Evolutionary conservation across 139 green algal species (phyloP).

Genomic region (Micractinium conductrix): DNA sequence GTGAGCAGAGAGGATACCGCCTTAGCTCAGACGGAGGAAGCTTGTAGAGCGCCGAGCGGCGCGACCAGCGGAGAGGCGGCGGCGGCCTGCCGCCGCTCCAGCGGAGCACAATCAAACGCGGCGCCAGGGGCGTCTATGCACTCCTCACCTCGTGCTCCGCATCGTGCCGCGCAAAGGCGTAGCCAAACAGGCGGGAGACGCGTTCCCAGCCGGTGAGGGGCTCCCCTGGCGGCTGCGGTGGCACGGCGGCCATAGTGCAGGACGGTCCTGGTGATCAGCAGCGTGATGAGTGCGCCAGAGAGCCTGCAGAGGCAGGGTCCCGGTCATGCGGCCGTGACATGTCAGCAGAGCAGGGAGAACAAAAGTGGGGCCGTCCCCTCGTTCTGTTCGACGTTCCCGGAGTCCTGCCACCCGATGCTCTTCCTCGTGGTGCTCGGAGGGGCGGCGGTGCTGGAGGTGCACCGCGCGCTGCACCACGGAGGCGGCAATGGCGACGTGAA

Average conservation of each 20-base stretch:
- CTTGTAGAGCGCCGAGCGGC: background rate
- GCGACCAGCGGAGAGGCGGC: background rate
- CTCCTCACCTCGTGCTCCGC: slow-evolving; percentile 10
- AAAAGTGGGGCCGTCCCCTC: too few species aligned
- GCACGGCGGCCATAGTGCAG: too few species aligned
- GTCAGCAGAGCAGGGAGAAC: too few species aligned
- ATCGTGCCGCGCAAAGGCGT: slow-evolving; percentile 22
- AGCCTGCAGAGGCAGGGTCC: too few species aligned
- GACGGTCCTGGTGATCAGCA: too few species aligned
- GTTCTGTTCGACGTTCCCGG: too few species aligned
- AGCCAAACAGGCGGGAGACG: slow-evolving; percentile 19
- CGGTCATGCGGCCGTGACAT: too few species aligned
- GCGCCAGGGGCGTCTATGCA: too few species aligned
- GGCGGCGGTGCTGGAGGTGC: slow-evolving; percentile 44
- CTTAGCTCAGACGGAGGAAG: background rate
- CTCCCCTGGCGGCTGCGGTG: too few species aligned
- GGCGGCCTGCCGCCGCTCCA: background rate
- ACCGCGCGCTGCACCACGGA: slow-evolving; percentile 35
- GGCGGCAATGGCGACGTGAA: slow-evolving; percentile 30
- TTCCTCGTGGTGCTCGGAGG: slow-evolving; percentile 32
- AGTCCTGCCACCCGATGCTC: background rate
- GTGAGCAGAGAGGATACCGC: too few species aligned
- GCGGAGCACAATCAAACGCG: too few species aligned
- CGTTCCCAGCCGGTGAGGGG: slow-evolving; percentile 34
- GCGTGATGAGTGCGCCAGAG: too few species aligned